A percentile compares a stretch with the other conserved stretches of the same genome.
Evolutionary conservation across 176 grass and related monocot genomes (phyloP).

Genomic region (Carex myosuroides): DNA sequence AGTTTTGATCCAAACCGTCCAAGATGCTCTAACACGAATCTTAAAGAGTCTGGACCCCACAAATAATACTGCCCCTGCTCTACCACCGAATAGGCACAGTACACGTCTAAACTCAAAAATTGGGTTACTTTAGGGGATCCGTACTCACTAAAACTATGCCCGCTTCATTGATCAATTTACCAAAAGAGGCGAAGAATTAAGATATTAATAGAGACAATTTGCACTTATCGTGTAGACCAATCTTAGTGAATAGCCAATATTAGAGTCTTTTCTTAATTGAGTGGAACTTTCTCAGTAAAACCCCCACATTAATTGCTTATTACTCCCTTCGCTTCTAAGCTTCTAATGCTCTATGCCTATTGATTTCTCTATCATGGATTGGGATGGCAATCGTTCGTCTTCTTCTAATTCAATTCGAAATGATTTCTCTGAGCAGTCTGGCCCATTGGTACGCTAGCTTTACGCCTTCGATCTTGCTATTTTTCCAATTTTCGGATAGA

Average conservation of each 20-base stretch:
- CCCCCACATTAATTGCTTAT: background rate
- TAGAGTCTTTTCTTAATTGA: background rate
- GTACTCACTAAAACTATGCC: no score
- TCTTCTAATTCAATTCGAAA: background rate
- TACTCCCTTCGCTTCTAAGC: background rate
- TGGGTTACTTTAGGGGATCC: no score
- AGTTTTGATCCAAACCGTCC: no score
- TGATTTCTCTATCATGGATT: background rate
- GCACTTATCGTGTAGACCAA: background rate
- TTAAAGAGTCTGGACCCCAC: no score
- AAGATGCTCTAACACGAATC: no score
- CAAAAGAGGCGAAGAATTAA: background rate
- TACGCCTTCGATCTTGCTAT: background rate
- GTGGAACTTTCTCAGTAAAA: background rate
- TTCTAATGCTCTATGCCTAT: background rate
- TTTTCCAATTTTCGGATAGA: background rate
- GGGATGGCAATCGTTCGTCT: background rate
- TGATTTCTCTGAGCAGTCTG: background rate
- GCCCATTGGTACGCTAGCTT: conserved; percentile 7
- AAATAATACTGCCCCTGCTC: no score
- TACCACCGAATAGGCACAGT: no score
- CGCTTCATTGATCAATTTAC: background rate
- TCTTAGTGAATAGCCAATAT: background rate
- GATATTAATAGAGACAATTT: background rate
- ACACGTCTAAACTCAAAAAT: no score